These are phyloP conservation scores for Alternaria atra DNA, from an alignment of 2,329 filamentous ascomycete species.

Conservation along the genomic window DNA sequence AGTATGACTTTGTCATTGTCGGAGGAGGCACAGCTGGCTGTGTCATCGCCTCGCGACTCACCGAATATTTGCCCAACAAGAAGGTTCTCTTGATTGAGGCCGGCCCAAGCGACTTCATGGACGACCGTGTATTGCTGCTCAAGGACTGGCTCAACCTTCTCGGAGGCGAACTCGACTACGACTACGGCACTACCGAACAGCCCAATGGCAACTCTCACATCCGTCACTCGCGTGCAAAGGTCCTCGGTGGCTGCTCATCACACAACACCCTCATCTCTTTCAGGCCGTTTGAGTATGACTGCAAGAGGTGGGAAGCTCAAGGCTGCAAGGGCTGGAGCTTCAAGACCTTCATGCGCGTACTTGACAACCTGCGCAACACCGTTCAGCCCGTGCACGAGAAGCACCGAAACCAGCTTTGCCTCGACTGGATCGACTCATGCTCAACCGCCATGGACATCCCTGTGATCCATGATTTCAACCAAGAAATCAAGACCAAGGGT, in stretches of 20 bases:
- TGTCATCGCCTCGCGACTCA: slow-evolving; percentile 80
- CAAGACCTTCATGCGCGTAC: slow-evolving; percentile 79
- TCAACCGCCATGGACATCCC: slow-evolving; percentile 81
- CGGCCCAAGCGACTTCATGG: slow-evolving; percentile 87
- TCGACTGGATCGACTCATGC: slow-evolving; percentile 88
- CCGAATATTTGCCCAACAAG: slow-evolving; percentile 84
- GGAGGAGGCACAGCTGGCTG: slow-evolving; percentile 88
- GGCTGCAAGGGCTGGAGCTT: slow-evolving; percentile 89
- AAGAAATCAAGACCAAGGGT: slow-evolving; percentile 78
- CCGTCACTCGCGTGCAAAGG: slow-evolving; percentile 90
- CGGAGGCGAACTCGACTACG: slow-evolving; percentile 87
- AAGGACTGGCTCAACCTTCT: slow-evolving; percentile 87
- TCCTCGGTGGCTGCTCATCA: slow-evolving; percentile 89
- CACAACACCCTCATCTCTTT: slow-evolving; percentile 96
- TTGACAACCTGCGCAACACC: slow-evolving; percentile 88
- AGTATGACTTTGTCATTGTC: slow-evolving; percentile 84
- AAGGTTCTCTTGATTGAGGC: slow-evolving; percentile 85
- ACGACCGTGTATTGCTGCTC: slow-evolving; percentile 84
- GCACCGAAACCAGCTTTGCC: slow-evolving; percentile 89
- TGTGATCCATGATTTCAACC: slow-evolving; percentile 85
- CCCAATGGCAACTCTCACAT: slow-evolving; percentile 92
- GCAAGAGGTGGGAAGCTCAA: slow-evolving; percentile 81
- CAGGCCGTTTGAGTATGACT: slow-evolving; percentile 88
- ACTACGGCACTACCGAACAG: slow-evolving; percentile 89
- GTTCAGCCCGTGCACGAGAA: slow-evolving; percentile 85